These are phyloP conservation scores for Aspergillus vadensis DNA, from an alignment of 2,329 filamentous ascomycete genomes.

Conservation along the genomic window DNA sequence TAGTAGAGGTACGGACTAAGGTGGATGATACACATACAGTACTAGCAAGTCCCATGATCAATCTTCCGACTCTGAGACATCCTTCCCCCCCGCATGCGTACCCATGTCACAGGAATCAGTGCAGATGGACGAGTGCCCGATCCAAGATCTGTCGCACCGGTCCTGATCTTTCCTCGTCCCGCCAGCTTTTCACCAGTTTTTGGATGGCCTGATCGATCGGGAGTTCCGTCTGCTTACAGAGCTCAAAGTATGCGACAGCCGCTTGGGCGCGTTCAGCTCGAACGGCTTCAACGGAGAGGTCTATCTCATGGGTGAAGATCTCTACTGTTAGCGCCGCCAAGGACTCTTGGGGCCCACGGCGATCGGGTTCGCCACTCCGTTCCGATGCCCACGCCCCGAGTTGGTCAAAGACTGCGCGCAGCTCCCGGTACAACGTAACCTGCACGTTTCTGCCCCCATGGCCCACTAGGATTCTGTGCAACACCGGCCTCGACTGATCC, in stretches of 20 bases:
- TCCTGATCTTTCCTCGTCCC: constrained; percentile 42
- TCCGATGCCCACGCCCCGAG: constrained; percentile 30
- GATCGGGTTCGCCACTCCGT: constrained; percentile 20
- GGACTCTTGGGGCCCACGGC: constrained; percentile 26
- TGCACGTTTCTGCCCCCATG: constrained; percentile 39
- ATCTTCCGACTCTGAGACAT: constrained; percentile 2
- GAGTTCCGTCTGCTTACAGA: constrained; percentile 26
- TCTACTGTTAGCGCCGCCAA: constrained; percentile 32
- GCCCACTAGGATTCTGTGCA: constrained; percentile 32
- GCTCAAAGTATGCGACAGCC: constrained; percentile 33
- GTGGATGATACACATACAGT: neutral
- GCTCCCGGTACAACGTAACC: constrained; percentile 37
- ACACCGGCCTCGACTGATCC: constrained; percentile 29
- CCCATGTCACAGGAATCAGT: constrained; percentile 4
- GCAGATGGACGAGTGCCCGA: constrained; percentile 28
- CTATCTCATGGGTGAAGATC: constrained; percentile 37
- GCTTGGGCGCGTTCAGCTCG: constrained; percentile 43
- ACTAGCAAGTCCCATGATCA: constrained; percentile 5
- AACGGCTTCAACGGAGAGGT: constrained; percentile 39
- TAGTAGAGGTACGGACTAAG: too few species aligned
- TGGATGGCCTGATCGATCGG: constrained; percentile 26
- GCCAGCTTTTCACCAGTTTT: constrained; percentile 36
- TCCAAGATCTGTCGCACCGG: constrained; percentile 39
- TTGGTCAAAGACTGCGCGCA: constrained; percentile 36
- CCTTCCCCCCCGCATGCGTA: neutral